Evolutionary conservation across 768 basidiomycete genomes (phyloP).

Genomic region (Amanita thiersii): DNA sequence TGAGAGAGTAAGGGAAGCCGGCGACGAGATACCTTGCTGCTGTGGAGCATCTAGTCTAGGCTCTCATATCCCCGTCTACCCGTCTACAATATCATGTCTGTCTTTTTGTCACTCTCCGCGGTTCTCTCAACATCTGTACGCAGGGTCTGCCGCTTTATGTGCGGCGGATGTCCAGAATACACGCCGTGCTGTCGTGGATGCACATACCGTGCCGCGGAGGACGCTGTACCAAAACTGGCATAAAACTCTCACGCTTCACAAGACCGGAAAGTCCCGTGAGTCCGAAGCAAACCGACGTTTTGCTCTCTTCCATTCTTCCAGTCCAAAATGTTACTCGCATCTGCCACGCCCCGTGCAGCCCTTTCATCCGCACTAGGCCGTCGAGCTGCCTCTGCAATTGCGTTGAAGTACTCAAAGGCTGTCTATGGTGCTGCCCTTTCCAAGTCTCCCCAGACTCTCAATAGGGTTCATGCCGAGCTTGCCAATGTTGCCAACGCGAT

Average conservation of each 20-base stretch:
- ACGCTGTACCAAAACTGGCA: too few relatives aligned
- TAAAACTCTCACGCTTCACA: slow-evolving; percentile 16
- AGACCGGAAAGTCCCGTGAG: slow-evolving; percentile 24
- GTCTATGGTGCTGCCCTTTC: slow-evolving; percentile 73
- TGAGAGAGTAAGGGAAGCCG: too few relatives aligned
- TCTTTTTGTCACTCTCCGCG: too few relatives aligned
- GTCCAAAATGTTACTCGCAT: slow-evolving; percentile 45
- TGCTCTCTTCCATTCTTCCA: slow-evolving; percentile 16
- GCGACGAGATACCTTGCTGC: too few relatives aligned
- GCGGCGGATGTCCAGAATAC: too few relatives aligned
- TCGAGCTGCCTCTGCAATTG: slow-evolving; percentile 71
- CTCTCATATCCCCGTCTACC: too few relatives aligned
- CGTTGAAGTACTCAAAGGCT: slow-evolving; percentile 80
- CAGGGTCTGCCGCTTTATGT: too few relatives aligned
- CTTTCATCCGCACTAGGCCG: slow-evolving; percentile 45
- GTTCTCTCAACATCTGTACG: too few relatives aligned
- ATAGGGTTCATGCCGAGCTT: slow-evolving; percentile 82
- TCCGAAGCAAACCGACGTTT: slow-evolving; percentile 26
- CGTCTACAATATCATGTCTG: too few relatives aligned
- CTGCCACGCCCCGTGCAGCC: slow-evolving; percentile 43
- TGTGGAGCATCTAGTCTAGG: too few relatives aligned
- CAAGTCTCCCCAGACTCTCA: slow-evolving; percentile 77
- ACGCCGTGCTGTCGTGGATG: too few relatives aligned
- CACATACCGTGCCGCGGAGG: too few relatives aligned
- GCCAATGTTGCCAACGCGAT: slow-evolving; percentile 61